Conservation (phyloP, 768 basidiomycete genomes). For the Daedaleopsis nitida region DNA sequence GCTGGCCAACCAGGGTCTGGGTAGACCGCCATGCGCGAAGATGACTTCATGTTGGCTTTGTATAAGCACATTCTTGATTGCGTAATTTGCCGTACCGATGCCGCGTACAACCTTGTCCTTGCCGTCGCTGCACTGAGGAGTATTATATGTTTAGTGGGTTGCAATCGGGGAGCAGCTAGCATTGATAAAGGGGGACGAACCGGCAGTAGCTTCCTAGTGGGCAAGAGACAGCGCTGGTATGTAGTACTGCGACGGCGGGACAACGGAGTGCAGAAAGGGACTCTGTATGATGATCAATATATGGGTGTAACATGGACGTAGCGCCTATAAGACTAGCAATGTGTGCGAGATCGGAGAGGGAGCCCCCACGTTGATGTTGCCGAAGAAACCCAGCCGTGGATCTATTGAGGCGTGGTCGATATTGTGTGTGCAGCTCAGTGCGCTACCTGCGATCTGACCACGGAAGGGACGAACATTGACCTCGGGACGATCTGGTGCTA, state of each 20-base stretch:
- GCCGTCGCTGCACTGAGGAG: neutral
- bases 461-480: constrained; percentile 68
- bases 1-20: no score
- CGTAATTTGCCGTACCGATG: neutral
- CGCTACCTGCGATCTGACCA: neutral
- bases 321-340: constrained; percentile 54
- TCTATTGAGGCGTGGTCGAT: constrained; percentile 85
- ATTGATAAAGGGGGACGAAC: no score
- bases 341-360: constrained; percentile 51
- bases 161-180: no score
- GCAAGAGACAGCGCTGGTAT: constrained; percentile 82
- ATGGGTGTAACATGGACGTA: constrained; percentile 79
- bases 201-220: constrained; percentile 69
- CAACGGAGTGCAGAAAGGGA: constrained; percentile 59
- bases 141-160: no score
- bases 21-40: no score
- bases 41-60: no score
- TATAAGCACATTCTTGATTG: neutral
- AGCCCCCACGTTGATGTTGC: constrained; percentile 71
- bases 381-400: constrained; percentile 84
- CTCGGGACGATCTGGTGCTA: constrained; percentile 98
- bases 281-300: constrained; percentile 83
- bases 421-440: constrained; percentile 89
- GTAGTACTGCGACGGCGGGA: constrained; percentile 51
- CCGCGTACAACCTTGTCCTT: neutral